Evolutionary conservation across 2,329 filamentous ascomycete species (phyloP).

Genomic region (Cadophora sp.): DNA sequence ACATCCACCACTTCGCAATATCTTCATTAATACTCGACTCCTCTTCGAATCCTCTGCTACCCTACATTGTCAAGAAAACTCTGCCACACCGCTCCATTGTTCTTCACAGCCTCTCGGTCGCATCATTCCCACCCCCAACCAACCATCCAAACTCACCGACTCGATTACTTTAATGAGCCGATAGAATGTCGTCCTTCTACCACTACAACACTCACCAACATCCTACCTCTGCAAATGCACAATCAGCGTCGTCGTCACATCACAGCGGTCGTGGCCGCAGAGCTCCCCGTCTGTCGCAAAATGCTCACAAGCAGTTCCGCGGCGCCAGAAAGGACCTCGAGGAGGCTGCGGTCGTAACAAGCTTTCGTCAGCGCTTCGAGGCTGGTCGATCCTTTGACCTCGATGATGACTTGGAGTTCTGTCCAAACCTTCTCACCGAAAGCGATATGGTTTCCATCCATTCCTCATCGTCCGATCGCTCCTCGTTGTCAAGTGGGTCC

Average conservation of each 20-base stretch:
- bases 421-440: slow-evolving; percentile 88
- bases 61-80: slow-evolving; percentile 1
- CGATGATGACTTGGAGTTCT: slow-evolving; percentile 96
- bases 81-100: slow-evolving; percentile 21
- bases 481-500: slow-evolving; percentile 92
- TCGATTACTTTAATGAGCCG: slow-evolving; percentile 38
- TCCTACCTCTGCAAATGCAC: slow-evolving; percentile 58
- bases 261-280: slow-evolving; percentile 84
- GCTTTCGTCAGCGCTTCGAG: slow-evolving; percentile 89
- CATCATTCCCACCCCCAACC: slow-evolving; percentile 7
- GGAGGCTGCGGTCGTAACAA: slow-evolving; percentile 76
- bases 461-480: slow-evolving; percentile 88
- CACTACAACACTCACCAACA: slow-evolving; percentile 66
- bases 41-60: neutral
- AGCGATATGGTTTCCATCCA: slow-evolving; percentile 86
- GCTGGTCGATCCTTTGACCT: slow-evolving; percentile 92
- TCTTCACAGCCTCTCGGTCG: slow-evolving; percentile 20
- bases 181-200: slow-evolving; percentile 69
- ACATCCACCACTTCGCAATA: neutral
- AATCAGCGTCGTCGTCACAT: slow-evolving; percentile 61
- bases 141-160: slow-evolving; percentile 26
- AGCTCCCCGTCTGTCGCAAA: slow-evolving; percentile 82
- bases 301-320: slow-evolving; percentile 85
- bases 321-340: slow-evolving; percentile 78
- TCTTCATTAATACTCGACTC: slow-evolving; percentile 16